Evolutionary conservation across 768 basidiomycete species (phyloP).

Genomic region (Tulasnella sp.): DNA sequence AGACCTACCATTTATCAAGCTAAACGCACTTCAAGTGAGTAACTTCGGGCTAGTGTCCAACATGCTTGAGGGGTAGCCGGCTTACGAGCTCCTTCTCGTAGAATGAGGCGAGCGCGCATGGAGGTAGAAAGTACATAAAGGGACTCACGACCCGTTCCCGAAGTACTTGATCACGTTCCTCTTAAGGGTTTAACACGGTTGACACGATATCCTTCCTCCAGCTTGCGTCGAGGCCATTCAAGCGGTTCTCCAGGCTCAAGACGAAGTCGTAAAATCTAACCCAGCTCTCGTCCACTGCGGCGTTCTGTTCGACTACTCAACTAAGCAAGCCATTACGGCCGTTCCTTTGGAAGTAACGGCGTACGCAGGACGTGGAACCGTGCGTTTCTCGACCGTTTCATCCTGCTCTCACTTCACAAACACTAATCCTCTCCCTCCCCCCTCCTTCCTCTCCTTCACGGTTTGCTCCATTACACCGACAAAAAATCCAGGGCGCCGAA

Average conservation of each 20-base stretch:
- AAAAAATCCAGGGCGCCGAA: neutral
- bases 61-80: neutral
- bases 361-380: neutral
- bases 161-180: neutral
- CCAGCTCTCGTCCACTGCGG: neutral
- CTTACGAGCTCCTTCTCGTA: neutral
- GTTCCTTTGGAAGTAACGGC: neutral
- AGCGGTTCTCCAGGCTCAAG: neutral
- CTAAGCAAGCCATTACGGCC: neutral
- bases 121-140: neutral
- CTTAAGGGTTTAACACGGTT: neutral
- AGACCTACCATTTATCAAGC: conserved; percentile 4
- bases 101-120: neutral
- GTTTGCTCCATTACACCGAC: no score
- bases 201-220: neutral
- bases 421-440: neutral
- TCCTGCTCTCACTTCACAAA: neutral
- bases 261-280: neutral
- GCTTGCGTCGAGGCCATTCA: neutral
- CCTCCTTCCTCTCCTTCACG: neutral
- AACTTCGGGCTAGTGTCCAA: neutral
- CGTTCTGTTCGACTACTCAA: neutral
- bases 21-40: conserved; percentile 4
- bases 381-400: neutral
- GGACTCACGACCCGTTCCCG: neutral